Conservation (phyloP, 495 filamentous ascomycete genomes). For the Penicillium waksmanii region DNA sequence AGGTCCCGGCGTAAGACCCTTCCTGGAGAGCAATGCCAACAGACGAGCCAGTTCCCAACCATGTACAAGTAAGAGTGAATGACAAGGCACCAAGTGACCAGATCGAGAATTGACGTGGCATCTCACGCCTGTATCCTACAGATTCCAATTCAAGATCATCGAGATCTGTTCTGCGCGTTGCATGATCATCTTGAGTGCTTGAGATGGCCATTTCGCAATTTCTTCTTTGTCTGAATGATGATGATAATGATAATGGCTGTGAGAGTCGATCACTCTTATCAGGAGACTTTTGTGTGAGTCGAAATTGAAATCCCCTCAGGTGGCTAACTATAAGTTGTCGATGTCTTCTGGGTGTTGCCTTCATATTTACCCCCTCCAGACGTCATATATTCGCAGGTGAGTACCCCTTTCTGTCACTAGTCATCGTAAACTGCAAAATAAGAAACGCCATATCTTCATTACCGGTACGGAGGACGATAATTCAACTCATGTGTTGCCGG, state of each 20-base stretch:
- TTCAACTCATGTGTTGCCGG: neutral
- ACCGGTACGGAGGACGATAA: too few relatives aligned
- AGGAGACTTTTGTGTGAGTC: too few relatives aligned
- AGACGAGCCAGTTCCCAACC: conserved; percentile 16
- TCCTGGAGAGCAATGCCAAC: conserved; percentile 11
- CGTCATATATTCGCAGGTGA: too few relatives aligned
- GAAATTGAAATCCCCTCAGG: too few relatives aligned
- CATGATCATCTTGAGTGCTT: neutral
- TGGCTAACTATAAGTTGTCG: too few relatives aligned
- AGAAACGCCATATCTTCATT: too few relatives aligned
- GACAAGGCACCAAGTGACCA: conserved; percentile 8
- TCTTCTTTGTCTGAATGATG: neutral
- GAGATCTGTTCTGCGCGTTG: neutral
- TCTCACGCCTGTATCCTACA: conserved; percentile 12
- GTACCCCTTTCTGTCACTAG: too few relatives aligned
- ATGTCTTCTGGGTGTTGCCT: too few relatives aligned
- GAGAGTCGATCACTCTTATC: too few relatives aligned
- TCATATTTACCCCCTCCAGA: too few relatives aligned
- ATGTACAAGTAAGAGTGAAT: conserved; percentile 17
- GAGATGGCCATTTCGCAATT: neutral
- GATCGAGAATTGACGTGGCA: conserved; percentile 14
- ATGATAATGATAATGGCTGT: too few relatives aligned
- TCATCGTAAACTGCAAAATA: too few relatives aligned
- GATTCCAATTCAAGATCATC: conserved; percentile 15
- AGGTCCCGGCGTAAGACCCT: conserved; percentile 6